Evolutionary conservation across 2,329 filamentous ascomycete genomes (phyloP), one percentile per base, ranked within the genome.

Genomic region (Fusarium neocosmosporiellum): DNA sequence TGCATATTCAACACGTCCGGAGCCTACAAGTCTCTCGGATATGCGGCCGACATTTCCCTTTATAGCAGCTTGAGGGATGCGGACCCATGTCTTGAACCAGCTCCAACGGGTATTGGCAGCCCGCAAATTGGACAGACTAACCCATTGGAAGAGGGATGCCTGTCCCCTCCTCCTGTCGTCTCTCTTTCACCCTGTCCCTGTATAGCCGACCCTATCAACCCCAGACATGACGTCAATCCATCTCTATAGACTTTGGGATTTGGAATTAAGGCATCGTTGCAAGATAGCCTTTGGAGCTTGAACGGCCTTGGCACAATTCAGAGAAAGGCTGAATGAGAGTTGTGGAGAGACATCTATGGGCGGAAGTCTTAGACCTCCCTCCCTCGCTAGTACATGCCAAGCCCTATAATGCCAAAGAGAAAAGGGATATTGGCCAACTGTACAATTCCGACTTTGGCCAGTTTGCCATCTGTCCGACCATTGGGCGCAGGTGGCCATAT

Each of bases 221-320:
- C 67, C 60, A 43, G 14, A 33, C 39, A 66, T 73, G 71, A 73
- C 71, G 62, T 73, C 65, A 69, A 66, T 58, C 60, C 13, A 50
- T 68, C 20, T 48, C 6, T 11, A 48, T 36, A 18, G 8, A 18
- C 41, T 46, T 46, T 46, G 4, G 4, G 8, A 37, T 24, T 36
- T 55, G 53, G 20, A 55, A 50, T 50, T 50, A 29, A 50, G 46
- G 27, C 10, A 31, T 31, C 18, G 18, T 50, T 50, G 11, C 18
- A 50, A n/a, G 18, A 14, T n/a, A 18, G 16, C 11, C 20, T 31
- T 50, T 3, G 8, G 5, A 50, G 46, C 24, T n/a, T 36, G 6
- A 29, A 29, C 7, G 27, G 27, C 27, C 27, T 27, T 48, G 43
- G 24, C 22, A 24, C 16, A 27, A 48, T 48, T 9, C 43, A 48